Evolutionary conservation across 2,329 filamentous ascomycete species (phyloP).

Genomic region (Fusarium tupiense): DNA sequence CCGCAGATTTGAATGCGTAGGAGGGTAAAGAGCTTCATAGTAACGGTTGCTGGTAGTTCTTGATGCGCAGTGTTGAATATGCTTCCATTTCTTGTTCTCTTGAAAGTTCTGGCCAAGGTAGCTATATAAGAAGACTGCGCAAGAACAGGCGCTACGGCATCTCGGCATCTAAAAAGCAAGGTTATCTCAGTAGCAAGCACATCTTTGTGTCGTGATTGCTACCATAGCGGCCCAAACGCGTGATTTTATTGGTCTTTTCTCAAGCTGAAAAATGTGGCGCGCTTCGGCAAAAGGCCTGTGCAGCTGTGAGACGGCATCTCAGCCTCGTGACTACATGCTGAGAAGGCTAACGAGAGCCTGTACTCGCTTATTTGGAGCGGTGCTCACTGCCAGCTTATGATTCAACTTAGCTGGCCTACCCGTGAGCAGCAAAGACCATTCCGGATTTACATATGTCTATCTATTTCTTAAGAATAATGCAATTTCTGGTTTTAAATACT

Average conservation of each 20-base stretch:
- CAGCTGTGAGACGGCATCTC: not conserved
- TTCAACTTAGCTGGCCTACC: no score
- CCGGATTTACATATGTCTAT: no score
- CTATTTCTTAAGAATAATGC: no score
- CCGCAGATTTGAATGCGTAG: not conserved
- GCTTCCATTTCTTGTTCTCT: not conserved
- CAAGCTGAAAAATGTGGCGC: not conserved
- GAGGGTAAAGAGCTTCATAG: not conserved
- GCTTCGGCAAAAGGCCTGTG: not conserved
- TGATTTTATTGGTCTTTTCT: not conserved
- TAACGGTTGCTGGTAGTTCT: not conserved
- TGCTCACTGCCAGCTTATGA: no score
- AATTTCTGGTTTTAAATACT: no score
- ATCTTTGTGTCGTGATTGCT: not conserved
- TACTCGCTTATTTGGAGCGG: not conserved
- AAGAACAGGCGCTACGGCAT: not conserved
- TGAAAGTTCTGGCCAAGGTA: not conserved
- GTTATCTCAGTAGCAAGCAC: not conserved
- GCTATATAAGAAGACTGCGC: not conserved
- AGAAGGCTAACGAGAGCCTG: not conserved
- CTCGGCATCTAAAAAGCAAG: not conserved
- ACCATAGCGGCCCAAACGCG: not conserved
- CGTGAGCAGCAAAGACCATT: no score
- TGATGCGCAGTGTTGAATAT: not conserved
- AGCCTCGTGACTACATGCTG: not conserved